Evolutionary conservation across 176 grass and related monocot species (phyloP), one percentile per base, ranked within the genome.

Genomic region (Phragmites australis): DNA sequence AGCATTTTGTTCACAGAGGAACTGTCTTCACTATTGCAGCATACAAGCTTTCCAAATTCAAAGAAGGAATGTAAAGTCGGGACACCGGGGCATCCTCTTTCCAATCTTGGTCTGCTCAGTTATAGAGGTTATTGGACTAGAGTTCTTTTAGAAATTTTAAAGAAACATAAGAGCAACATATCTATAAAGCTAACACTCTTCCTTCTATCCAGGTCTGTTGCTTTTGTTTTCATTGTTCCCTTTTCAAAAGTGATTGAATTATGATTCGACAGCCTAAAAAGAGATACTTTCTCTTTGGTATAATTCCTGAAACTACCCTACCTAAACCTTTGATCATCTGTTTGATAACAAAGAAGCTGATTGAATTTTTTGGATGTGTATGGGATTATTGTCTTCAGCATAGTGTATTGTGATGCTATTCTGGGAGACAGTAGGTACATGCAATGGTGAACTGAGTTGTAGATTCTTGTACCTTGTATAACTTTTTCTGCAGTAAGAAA

Each of bases 21-120:
- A 70, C 32, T 77, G 9, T 55, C 32, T 78, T 64, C 72, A 13
- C 43, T 46, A 45, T 84, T 58, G 66, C 85, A 99, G 97, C 93
- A 16, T 99, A 99, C 87, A 93, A 99, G 74, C 93, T 99, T 88
- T 99, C 97, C 74, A 99, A n/a, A n/a, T n/a, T n/a, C n/a, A n/a
- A n/a, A 99, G 77, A 99, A 99, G 84, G 97, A 99, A 88, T 84
- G 97, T 72, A 99, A 99, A 83, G 97, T 99, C 81, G 97, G 97
- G 57, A 99, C 93, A 52, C 97, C 97, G 1, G 93, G 96, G 84
- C 86, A 88, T 71, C 93, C 97, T 58, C 93, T 99, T 67, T 99
- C 96, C 42, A 93, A 99, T 88, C 90, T 99, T 85, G 96, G 96
- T 52, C 72, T 93, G 67, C 84, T 99, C 54, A 99, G 92, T 60